These are phyloP conservation scores for Tricholomella constricta DNA, from an alignment of 768 basidiomycete genomes.

Conservation along the genomic window DNA sequence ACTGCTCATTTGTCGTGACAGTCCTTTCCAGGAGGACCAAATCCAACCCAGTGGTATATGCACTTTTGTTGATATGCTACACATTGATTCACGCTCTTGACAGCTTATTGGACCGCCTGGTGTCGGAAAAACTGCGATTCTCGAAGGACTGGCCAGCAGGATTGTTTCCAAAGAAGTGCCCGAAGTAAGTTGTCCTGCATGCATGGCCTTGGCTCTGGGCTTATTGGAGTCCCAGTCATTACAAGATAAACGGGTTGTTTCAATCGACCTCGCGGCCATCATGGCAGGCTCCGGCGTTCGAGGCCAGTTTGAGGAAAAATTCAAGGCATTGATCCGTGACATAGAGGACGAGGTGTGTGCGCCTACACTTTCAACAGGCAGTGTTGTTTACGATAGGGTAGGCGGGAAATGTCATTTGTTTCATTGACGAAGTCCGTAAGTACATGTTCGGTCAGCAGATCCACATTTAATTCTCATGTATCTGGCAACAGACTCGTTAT, in stretches of 20 bases:
- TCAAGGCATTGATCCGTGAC: background rate
- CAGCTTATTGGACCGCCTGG: conserved; percentile 86
- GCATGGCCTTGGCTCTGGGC: background rate
- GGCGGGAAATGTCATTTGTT: conserved; percentile 83
- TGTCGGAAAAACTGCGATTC: conserved; percentile 90
- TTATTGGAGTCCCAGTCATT: conserved; percentile 55
- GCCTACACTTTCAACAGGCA: too few species aligned
- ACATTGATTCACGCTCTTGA: background rate
- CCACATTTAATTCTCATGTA: background rate
- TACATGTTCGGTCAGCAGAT: too few species aligned
- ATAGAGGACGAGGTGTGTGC: too few species aligned
- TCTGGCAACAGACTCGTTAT: conserved; percentile 58
- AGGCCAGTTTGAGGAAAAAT: conserved; percentile 85
- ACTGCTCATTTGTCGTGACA: conserved; percentile 24
- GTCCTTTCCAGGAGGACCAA: conserved; percentile 89
- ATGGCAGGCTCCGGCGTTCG: conserved; percentile 91
- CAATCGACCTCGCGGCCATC: conserved; percentile 81
- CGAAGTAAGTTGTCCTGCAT: conserved; percentile 54
- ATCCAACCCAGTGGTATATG: conserved; percentile 82
- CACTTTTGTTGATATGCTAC: background rate
- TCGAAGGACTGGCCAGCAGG: conserved; percentile 86
- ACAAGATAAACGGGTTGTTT: conserved; percentile 84
- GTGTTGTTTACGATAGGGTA: conserved; percentile 18
- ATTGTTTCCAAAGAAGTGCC: conserved; percentile 91
- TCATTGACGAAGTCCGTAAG: conserved; percentile 93